Percentiles rank a stretch among this genome's conserved stretches.
Conservation (phyloP, 805 yeast genomes). For the Candida nonsorbophila region DNA sequence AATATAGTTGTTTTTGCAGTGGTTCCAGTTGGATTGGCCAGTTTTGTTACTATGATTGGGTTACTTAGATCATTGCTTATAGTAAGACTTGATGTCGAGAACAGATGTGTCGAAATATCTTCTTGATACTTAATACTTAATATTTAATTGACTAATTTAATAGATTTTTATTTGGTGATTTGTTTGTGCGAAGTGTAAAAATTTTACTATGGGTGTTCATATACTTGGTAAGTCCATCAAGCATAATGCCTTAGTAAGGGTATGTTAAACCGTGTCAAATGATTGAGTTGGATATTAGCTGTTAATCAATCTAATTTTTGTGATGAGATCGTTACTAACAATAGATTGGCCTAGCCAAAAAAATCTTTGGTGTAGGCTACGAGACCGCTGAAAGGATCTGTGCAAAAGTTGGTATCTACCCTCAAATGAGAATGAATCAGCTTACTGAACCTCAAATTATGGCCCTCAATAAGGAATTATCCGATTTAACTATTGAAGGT, state of each 20-base stretch:
- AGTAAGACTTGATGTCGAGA: constrained; percentile 57
- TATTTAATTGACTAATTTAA: too few species aligned
- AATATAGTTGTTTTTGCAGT: constrained; percentile 93
- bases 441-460: constrained; percentile 81
- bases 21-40: constrained; percentile 95
- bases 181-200: too few species aligned
- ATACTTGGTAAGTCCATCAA: constrained; percentile 40
- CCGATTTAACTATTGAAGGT: constrained; percentile 79
- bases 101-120: not conserved
- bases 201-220: constrained; percentile 34
- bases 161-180: too few species aligned
- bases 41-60: constrained; percentile 88
- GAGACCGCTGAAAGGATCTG: constrained; percentile 70
- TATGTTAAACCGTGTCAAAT: constrained; percentile 10
- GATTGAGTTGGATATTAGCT: not conserved
- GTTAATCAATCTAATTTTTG: not conserved
- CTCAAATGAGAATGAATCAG: constrained; percentile 92
- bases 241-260: constrained; percentile 35
- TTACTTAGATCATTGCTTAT: constrained; percentile 71
- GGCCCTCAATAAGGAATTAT: constrained; percentile 81
- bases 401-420: constrained; percentile 86
- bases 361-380: constrained; percentile 84
- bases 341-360: constrained; percentile 63
- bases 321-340: constrained; percentile 10
- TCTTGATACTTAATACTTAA: not conserved